Percentiles rank a stretch among this genome's conserved stretches.
phyloP scores from a whole-genome alignment of 129 eudicot species.

The Helianthus tuberosus region DNA sequence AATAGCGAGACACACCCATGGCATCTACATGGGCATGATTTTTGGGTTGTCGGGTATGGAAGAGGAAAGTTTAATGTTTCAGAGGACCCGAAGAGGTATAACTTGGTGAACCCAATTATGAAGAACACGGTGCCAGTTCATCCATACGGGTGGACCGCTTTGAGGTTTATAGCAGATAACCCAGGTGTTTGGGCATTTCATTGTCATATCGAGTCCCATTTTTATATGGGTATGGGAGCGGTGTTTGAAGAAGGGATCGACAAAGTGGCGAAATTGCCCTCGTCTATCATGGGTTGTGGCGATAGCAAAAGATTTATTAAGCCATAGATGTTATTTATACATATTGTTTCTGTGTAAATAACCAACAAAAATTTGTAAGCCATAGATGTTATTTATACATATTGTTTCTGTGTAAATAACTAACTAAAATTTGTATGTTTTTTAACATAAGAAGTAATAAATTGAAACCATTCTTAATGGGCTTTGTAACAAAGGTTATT shows the following conservation, averaged over 20 bases:
- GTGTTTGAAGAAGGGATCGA: conserved; percentile 85
- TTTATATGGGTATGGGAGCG: conserved; percentile 86
- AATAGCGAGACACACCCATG: conserved; percentile 92
- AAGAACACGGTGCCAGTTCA: conserved; percentile 85
- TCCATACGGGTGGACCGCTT: conserved; percentile 87
- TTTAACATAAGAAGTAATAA: background rate
- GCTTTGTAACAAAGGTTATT: background rate
- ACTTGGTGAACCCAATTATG: conserved; percentile 70
- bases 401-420: background rate
- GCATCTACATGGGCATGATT: conserved; percentile 95
- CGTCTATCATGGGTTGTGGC: conserved; percentile 86
- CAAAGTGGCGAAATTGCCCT: conserved; percentile 57
- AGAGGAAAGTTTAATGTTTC: conserved; percentile 61
- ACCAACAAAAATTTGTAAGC: conserved; percentile 24
- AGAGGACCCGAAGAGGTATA: conserved; percentile 54
- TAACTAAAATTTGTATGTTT: background rate
- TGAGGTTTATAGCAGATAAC: conserved; percentile 80
- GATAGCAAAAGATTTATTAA: conserved; percentile 41
- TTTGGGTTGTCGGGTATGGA: conserved; percentile 95
- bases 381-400: conserved; percentile 24
- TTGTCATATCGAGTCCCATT: conserved; percentile 92
- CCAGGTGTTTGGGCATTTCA: conserved; percentile 97
- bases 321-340: conserved; percentile 38
- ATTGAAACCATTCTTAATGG: too few relatives aligned
- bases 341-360: background rate